Conservation (phyloP, 148 eudicot species). For the Rhododendron vialii region DNA sequence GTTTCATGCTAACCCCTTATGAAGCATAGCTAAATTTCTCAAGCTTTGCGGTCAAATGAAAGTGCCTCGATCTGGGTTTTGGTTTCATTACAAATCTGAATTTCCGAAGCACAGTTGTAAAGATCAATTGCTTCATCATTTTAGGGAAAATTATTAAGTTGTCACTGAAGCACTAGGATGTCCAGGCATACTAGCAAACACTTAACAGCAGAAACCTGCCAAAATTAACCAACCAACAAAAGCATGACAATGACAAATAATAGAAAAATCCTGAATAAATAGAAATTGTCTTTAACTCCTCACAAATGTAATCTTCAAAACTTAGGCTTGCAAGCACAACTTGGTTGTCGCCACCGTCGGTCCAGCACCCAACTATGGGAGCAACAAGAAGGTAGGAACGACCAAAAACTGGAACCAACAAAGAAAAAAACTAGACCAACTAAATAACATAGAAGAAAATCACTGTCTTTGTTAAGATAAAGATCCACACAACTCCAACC, state of each 20-base stretch:
- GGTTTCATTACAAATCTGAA: background rate
- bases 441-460: background rate
- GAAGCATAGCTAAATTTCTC: background rate
- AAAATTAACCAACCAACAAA: background rate
- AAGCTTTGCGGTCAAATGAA: too few relatives aligned
- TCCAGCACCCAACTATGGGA: slow-evolving; percentile 33
- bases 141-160: background rate
- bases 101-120: too few relatives aligned
- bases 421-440: background rate
- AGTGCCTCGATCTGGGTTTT: background rate
- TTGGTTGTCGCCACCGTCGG: slow-evolving; percentile 23
- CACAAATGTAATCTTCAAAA: background rate
- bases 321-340: background rate
- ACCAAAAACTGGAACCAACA: background rate
- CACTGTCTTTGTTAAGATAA: background rate
- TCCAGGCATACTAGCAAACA: background rate
- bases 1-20: background rate
- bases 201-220: background rate
- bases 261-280: background rate
- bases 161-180: background rate
- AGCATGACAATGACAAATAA: background rate
- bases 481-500: background rate
- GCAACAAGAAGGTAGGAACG: background rate
- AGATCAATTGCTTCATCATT: background rate
- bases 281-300: background rate